Conservation (phyloP, 352 stramenopile species). For the Phytophthora citricola region DNA sequence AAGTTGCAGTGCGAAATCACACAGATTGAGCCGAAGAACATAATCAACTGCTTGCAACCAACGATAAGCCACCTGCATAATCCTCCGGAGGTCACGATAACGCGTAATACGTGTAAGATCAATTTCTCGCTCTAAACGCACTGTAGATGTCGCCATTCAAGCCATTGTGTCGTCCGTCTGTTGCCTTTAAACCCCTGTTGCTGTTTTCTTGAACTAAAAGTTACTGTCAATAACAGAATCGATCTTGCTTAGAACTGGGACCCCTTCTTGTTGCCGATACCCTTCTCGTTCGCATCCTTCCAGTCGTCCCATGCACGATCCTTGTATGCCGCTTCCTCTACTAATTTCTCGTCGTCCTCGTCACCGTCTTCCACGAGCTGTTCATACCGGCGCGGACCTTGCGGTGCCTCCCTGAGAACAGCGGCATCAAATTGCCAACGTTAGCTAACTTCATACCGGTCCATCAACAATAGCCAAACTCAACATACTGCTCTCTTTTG, state of each 20-base stretch:
- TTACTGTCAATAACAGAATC: neutral
- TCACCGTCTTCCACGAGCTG: conserved; percentile 95
- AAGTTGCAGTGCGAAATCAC: neutral
- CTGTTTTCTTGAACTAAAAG: neutral
- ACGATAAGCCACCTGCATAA: neutral
- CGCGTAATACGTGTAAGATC: neutral
- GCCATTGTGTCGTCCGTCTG: too few species aligned
- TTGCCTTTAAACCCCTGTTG: too few species aligned
- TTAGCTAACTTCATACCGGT: conserved; percentile 9
- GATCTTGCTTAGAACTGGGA: conserved; percentile 90
- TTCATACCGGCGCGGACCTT: conserved; percentile 89
- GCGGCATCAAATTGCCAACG: conserved; percentile 5
- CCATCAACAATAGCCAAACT: neutral
- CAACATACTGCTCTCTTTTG: conserved; percentile 77
- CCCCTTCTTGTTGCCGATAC: conserved; percentile 97
- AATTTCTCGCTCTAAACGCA: too few species aligned
- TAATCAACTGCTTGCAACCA: conserved; percentile 3
- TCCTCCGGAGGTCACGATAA: neutral
- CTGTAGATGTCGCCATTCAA: too few species aligned
- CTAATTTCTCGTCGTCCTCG: conserved; percentile 93
- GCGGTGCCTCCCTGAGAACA: conserved; percentile 53
- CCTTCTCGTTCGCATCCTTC: conserved; percentile 96
- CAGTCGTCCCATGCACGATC: conserved; percentile 97
- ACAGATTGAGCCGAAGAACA: conserved; percentile 1
- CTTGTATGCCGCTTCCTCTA: conserved; percentile 93